Percentiles rank a stretch among this genome's conserved stretches.
Conservation (phyloP, 768 basidiomycete genomes). For the Boletus bicolor region DNA sequence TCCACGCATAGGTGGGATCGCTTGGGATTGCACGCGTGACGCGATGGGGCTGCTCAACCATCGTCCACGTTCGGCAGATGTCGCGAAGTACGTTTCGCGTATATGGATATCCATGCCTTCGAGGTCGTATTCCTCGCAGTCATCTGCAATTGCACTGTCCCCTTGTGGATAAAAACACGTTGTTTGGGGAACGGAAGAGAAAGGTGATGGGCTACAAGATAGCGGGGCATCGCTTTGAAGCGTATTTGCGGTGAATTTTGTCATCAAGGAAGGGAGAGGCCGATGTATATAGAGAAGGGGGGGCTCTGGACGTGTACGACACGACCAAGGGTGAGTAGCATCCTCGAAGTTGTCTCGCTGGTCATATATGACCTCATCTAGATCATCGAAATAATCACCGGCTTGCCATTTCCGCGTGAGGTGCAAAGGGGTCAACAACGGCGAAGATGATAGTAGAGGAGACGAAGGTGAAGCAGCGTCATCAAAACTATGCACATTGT, state of each 20-base stretch:
- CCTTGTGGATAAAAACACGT: conserved; percentile 5
- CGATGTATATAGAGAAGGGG: background rate
- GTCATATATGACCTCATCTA: background rate
- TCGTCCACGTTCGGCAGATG: conserved; percentile 56
- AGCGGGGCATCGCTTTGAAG: background rate
- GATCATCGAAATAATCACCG: conserved; percentile 1
- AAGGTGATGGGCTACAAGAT: background rate
- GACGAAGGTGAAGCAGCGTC: conserved; percentile 14
- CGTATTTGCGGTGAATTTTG: conserved; percentile 11
- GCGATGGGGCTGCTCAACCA: conserved; percentile 53
- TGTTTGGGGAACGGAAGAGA: background rate
- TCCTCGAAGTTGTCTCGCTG: background rate
- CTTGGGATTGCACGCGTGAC: conserved; percentile 15
- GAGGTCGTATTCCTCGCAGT: conserved; percentile 29
- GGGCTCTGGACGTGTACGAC: background rate
- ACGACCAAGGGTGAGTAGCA: background rate
- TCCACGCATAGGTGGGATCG: conserved; percentile 14
- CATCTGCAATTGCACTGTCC: conserved; percentile 20
- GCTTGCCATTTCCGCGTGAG: conserved; percentile 10
- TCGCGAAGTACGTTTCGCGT: conserved; percentile 51
- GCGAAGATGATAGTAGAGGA: conserved; percentile 21
- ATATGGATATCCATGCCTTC: conserved; percentile 33
- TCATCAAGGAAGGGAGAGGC: conserved; percentile 19
- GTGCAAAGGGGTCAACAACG: conserved; percentile 13
- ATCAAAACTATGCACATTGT: background rate